Conservation (phyloP, 306 rosid genomes). For the Casuarina cunninghamiana region DNA sequence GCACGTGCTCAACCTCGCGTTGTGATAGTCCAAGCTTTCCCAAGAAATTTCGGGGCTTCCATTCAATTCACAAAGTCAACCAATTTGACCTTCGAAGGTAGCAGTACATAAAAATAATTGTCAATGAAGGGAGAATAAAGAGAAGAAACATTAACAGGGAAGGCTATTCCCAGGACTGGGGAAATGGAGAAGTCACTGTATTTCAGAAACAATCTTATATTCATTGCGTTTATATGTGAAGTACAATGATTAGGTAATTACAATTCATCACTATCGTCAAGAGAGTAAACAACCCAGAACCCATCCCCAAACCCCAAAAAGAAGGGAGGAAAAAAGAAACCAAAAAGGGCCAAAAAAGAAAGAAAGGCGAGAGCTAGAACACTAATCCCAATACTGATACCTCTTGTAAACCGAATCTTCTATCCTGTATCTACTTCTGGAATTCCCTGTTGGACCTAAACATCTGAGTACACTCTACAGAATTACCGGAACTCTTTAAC, state of each 20-base stretch:
- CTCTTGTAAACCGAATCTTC: conserved; percentile 8
- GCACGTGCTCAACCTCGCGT: no score
- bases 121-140: neutral
- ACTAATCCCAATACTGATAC: conserved; percentile 17
- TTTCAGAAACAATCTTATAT: neutral
- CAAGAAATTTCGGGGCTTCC: neutral
- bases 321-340: neutral
- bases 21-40: neutral
- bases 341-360: neutral
- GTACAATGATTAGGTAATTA: conserved; percentile 19
- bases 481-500: conserved; percentile 24
- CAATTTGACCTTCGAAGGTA: neutral
- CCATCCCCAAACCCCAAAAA: neutral
- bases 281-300: neutral
- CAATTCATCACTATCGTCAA: neutral
- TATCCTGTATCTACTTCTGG: conserved; percentile 40
- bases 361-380: neutral
- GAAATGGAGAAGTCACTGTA: neutral
- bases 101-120: neutral
- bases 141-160: neutral
- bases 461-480: conserved; percentile 8
- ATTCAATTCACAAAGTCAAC: neutral
- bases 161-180: neutral
- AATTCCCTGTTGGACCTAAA: conserved; percentile 11
- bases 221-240: conserved; percentile 20